Percentiles rank a stretch among this genome's conserved stretches.
These are phyloP conservation scores for Lactifluus pinguis DNA, from an alignment of 768 basidiomycete genomes.

Conservation along the genomic window DNA sequence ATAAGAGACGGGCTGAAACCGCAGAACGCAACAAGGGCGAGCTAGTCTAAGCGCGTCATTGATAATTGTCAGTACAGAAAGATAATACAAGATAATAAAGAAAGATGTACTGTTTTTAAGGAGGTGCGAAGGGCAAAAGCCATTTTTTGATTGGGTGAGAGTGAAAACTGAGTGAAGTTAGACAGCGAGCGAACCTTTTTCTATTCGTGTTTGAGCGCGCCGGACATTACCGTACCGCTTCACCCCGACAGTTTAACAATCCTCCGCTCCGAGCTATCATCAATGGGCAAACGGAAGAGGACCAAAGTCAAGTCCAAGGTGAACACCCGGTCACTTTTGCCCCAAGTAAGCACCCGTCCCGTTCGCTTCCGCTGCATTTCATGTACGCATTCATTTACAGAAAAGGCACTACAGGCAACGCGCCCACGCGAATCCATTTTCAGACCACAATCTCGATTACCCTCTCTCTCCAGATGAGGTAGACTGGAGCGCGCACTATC, in stretches of 20 bases:
- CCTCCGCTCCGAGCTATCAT: neutral
- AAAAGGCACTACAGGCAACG: slow-evolving; percentile 81
- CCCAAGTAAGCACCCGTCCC: slow-evolving; percentile 24
- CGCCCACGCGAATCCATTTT: slow-evolving; percentile 81
- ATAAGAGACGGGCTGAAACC: slow-evolving; percentile 51
- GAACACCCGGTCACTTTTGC: slow-evolving; percentile 23
- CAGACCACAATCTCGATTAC: slow-evolving; percentile 82
- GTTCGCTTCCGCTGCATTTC: slow-evolving; percentile 3
- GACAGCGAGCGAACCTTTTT: neutral
- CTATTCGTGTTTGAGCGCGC: neutral
- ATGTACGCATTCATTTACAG: slow-evolving; percentile 28
- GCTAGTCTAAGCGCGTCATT: slow-evolving; percentile 30
- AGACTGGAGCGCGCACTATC: slow-evolving; percentile 82
- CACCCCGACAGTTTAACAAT: slow-evolving; percentile 8
- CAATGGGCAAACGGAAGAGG: slow-evolving; percentile 28
- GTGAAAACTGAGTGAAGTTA: neutral
- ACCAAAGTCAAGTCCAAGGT: slow-evolving; percentile 9
- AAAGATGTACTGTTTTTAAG: slow-evolving; percentile 27
- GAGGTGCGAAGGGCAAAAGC: slow-evolving; percentile 28
- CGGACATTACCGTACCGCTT: neutral
- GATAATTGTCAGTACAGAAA: neutral
- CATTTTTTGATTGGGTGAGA: slow-evolving; percentile 18
- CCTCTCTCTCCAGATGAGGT: slow-evolving; percentile 66
- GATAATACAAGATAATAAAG: slow-evolving; percentile 19
- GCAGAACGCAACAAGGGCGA: slow-evolving; percentile 38